These are phyloP conservation scores for Kalmusia sp. DNA, from an alignment of 2,329 filamentous ascomycete species.

Conservation along the genomic window DNA sequence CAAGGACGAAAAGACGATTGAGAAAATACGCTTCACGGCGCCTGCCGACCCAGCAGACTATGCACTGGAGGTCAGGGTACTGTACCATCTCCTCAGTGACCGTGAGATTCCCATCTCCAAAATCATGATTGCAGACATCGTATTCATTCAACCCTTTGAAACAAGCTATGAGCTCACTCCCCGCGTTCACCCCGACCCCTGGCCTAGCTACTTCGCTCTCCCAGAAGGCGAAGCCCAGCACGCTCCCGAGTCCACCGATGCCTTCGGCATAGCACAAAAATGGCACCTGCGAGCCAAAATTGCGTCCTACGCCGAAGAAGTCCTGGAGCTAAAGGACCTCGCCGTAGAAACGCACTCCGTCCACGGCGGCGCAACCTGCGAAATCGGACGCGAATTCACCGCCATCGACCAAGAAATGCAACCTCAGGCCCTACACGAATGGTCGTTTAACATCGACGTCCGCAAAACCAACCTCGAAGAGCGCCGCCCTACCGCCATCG, in stretches of 20 bases:
- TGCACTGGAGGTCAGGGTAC: conserved; percentile 74
- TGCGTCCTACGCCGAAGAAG: conserved; percentile 76
- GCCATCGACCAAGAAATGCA: conserved; percentile 53
- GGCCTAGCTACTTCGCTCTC: conserved; percentile 85
- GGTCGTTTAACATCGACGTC: conserved; percentile 74
- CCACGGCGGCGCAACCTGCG: conserved; percentile 68
- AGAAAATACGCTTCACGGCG: conserved; percentile 49
- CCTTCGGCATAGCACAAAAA: conserved; percentile 75
- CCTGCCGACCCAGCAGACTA: conserved; percentile 61
- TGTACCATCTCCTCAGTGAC: conserved; percentile 82
- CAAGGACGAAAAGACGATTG: conserved; percentile 37
- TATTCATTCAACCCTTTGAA: conserved; percentile 84
- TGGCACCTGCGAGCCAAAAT: conserved; percentile 78
- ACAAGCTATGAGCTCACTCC: conserved; percentile 89
- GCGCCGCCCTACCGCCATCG: conserved; percentile 74
- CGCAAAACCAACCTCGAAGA: conserved; percentile 85
- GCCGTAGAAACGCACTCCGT: conserved; percentile 67
- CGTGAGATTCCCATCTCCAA: conserved; percentile 82
- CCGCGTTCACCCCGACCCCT: conserved; percentile 75
- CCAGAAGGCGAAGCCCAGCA: conserved; percentile 51
- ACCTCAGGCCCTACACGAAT: conserved; percentile 74
- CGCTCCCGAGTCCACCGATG: conserved; percentile 40
- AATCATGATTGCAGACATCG: conserved; percentile 70
- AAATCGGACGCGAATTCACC: conserved; percentile 40
- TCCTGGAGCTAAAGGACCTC: conserved; percentile 68